These are phyloP conservation scores for Irpex lacteus DNA, from an alignment of 1,284 basidiomycete genomes.

Conservation along the genomic window DNA sequence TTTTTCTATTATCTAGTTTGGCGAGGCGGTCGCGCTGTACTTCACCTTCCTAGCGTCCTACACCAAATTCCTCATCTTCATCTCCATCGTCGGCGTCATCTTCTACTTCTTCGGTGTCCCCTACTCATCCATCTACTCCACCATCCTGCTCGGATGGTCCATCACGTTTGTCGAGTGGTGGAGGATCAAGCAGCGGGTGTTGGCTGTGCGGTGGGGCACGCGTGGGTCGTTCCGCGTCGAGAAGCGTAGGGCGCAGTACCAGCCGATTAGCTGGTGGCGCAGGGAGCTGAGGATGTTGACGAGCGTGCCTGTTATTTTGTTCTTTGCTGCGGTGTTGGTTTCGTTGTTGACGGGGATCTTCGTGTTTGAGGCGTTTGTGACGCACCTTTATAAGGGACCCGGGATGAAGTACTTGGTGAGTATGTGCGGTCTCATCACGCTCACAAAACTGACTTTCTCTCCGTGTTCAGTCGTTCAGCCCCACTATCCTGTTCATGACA, in stretches of 20 bases:
- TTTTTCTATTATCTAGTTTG: conserved; percentile 54
- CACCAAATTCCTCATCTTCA: conserved; percentile 72
- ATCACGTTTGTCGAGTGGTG: conserved; percentile 87
- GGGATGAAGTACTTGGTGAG: conserved; percentile 76
- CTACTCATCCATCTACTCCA: conserved; percentile 80
- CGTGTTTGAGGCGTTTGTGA: conserved; percentile 85
- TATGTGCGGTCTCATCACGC: neutral
- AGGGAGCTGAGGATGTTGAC: conserved; percentile 74
- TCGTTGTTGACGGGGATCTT: conserved; percentile 78
- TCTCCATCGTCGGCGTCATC: conserved; percentile 57
- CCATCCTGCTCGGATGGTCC: conserved; percentile 76
- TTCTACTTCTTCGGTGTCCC: conserved; percentile 65
- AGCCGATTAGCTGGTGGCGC: conserved; percentile 68
- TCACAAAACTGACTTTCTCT: conserved; percentile 6
- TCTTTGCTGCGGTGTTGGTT: conserved; percentile 73
- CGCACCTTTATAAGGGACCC: conserved; percentile 83
- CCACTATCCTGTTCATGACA: conserved; percentile 82
- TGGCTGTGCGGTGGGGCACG: conserved; percentile 81
- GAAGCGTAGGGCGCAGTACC: conserved; percentile 68
- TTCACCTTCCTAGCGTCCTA: conserved; percentile 88
- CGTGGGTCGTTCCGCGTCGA: conserved; percentile 77
- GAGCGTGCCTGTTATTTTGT: conserved; percentile 75
- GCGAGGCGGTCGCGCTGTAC: conserved; percentile 87
- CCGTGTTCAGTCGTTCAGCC: conserved; percentile 61
- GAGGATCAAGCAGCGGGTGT: conserved; percentile 78